Evolutionary conservation across 495 filamentous ascomycete species (phyloP).

Genomic region (Jackrogersella minutella): DNA sequence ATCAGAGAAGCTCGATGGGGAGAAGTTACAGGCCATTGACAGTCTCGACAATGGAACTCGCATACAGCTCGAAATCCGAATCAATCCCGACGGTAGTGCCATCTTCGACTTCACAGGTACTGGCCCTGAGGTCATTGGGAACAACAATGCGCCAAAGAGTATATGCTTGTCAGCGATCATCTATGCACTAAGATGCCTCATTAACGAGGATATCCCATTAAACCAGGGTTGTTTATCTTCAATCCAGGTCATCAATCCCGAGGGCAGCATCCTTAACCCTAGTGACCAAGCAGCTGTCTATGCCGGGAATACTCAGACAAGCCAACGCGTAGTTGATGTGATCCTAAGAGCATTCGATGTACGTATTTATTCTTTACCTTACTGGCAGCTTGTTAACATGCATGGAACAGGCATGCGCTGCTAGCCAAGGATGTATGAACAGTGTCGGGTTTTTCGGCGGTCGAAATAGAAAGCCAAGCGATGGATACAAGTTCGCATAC

Average conservation of each 20-base stretch:
- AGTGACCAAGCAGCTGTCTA: slow-evolving; percentile 37
- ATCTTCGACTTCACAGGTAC: slow-evolving; percentile 50
- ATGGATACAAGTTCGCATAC: slow-evolving; percentile 65
- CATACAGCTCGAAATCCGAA: slow-evolving; percentile 43
- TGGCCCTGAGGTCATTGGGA: slow-evolving; percentile 41
- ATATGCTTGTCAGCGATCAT: slow-evolving; percentile 38
- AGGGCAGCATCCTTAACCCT: slow-evolving; percentile 39
- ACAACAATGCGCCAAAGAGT: slow-evolving; percentile 39
- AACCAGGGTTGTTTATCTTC: slow-evolving; percentile 43
- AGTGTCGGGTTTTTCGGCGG: slow-evolving; percentile 39
- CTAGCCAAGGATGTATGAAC: slow-evolving; percentile 41
- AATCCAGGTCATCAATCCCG: slow-evolving; percentile 33
- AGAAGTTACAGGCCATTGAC: slow-evolving; percentile 37
- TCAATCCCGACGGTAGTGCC: slow-evolving; percentile 41
- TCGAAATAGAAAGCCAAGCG: slow-evolving; percentile 43
- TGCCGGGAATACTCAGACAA: slow-evolving; percentile 37
- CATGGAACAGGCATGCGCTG: slow-evolving; percentile 32
- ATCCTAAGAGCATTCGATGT: slow-evolving; percentile 41
- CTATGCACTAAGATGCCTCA: slow-evolving; percentile 39
- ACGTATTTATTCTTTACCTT: background rate
- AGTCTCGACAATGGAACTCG: slow-evolving; percentile 49
- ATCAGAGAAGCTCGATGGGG: slow-evolving; percentile 14
- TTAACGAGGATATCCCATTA: slow-evolving; percentile 40
- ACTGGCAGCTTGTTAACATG: background rate
- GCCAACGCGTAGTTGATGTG: slow-evolving; percentile 41